These are phyloP conservation scores for Scutellospora calospora DNA, from an alignment of 371 early-diverging fungal species.

Conservation along the genomic window DNA sequence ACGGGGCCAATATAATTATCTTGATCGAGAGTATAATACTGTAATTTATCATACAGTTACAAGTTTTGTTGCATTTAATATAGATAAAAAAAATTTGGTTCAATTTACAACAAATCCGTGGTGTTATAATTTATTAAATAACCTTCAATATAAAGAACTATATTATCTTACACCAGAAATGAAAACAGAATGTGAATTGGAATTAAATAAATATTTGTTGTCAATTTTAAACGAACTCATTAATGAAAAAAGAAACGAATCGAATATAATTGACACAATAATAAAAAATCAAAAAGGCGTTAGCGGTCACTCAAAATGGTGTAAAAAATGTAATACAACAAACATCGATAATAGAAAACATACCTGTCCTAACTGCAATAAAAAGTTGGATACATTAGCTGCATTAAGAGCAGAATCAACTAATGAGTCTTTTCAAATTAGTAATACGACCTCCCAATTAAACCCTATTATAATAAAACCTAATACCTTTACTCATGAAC, in stretches of 20 bases:
- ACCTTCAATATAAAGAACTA: slow-evolving; percentile 18
- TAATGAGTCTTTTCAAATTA: slow-evolving; percentile 3
- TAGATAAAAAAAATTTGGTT: slow-evolving; percentile 16
- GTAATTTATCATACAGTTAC: slow-evolving; percentile 35
- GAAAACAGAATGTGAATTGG: background rate
- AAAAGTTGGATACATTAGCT: background rate
- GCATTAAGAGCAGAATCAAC: background rate
- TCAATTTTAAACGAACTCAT: slow-evolving; percentile 4
- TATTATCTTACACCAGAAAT: slow-evolving; percentile 21
- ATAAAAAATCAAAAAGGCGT: background rate
- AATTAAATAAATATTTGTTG: slow-evolving; percentile 4
- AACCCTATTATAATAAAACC: no score
- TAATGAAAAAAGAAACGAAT: slow-evolving; percentile 5
- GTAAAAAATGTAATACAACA: background rate
- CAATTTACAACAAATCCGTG: slow-evolving; percentile 12
- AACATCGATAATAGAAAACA: slow-evolving; percentile 27
- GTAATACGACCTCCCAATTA: background rate
- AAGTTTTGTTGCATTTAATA: slow-evolving; percentile 33
- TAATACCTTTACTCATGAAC: no score
- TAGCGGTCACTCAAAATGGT: background rate
- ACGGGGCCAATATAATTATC: slow-evolving; percentile 20
- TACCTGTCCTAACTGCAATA: background rate
- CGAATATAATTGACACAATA: slow-evolving; percentile 4
- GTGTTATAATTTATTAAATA: background rate
- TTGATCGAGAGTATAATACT: slow-evolving; percentile 18